A percentile compares a stretch with the other conserved stretches of the same genome.
phyloP scores from a whole-genome alignment of 768 basidiomycete species.

The Kwoniella bestiolae region DNA sequence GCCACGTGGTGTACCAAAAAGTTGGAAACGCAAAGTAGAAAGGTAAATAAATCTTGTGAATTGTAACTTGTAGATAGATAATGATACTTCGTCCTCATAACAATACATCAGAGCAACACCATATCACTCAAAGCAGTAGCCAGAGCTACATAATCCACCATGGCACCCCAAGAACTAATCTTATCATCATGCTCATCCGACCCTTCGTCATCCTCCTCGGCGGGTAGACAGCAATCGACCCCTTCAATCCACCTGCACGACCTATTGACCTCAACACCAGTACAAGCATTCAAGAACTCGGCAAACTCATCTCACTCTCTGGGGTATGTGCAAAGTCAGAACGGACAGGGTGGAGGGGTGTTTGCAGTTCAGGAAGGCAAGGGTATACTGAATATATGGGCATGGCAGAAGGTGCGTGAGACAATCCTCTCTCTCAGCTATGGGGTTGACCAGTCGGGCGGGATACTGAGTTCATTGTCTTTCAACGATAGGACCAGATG shows the following conservation, averaged over 20 bases:
- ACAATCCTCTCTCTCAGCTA: no score
- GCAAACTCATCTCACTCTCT: slow-evolving; percentile 69
- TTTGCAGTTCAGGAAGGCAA: slow-evolving; percentile 87
- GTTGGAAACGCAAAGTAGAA: not conserved
- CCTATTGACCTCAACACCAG: slow-evolving; percentile 61
- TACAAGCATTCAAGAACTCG: slow-evolving; percentile 81
- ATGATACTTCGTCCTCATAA: not conserved
- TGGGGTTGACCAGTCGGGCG: no score
- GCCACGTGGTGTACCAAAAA: slow-evolving; percentile 11
- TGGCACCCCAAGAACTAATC: slow-evolving; percentile 54
- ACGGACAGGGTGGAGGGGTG: slow-evolving; percentile 80
- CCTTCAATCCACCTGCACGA: slow-evolving; percentile 74
- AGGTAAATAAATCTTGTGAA: not conserved
- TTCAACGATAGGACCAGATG: slow-evolving; percentile 75
- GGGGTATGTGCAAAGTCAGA: slow-evolving; percentile 69
- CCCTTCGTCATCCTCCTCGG: slow-evolving; percentile 25
- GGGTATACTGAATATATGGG: slow-evolving; percentile 84
- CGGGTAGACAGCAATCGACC: slow-evolving; percentile 21
- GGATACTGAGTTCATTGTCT: not conserved
- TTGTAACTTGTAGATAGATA: not conserved
- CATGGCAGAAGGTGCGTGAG: slow-evolving; percentile 80
- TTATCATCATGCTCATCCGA: slow-evolving; percentile 48
- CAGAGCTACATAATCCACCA: slow-evolving; percentile 11
- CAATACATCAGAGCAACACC: not conserved
- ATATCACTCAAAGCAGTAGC: not conserved